A percentile compares a stretch with the other conserved stretches of the same genome.
These are phyloP conservation scores for Penicillium sp. DNA, from an alignment of 2,329 filamentous ascomycete genomes.

Conservation along the genomic window DNA sequence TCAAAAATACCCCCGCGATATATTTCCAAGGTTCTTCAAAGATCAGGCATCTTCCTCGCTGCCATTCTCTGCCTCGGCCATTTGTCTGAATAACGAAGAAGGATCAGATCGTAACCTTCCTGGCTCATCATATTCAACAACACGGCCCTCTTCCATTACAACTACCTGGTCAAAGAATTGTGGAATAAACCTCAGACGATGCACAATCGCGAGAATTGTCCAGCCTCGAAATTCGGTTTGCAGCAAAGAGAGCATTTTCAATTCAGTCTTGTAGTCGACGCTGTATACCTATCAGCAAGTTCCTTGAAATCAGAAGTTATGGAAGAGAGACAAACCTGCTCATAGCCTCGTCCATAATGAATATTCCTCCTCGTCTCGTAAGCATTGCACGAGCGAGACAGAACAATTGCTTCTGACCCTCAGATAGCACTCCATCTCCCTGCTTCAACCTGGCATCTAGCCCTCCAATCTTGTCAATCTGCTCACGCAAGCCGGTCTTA, in stretches of 20 bases:
- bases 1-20: too few species aligned
- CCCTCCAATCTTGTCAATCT: constrained; percentile 42
- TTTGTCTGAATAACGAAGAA: constrained; percentile 4
- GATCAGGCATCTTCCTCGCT: background rate
- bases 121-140: constrained; percentile 36
- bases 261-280: constrained; percentile 56
- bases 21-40: too few species aligned
- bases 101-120: constrained; percentile 26
- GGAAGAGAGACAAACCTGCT: constrained; percentile 28
- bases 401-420: constrained; percentile 63
- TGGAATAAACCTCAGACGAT: constrained; percentile 48
- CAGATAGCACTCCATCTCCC: constrained; percentile 38
- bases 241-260: constrained; percentile 54
- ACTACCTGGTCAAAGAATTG: constrained; percentile 33
- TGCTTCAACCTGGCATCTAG: constrained; percentile 4
- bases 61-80: background rate
- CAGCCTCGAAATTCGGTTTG: constrained; percentile 50
- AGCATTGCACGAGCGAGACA: constrained; percentile 59
- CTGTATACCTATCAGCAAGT: constrained; percentile 26
- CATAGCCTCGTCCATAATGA: constrained; percentile 42
- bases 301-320: background rate
- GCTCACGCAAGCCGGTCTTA: constrained; percentile 36
- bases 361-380: constrained; percentile 35
- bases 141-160: constrained; percentile 31
- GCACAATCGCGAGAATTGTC: constrained; percentile 58